These are phyloP conservation scores for Arxiozyma slooffiae DNA, from an alignment of 1,139 yeast genomes.

Conservation along the genomic window DNA sequence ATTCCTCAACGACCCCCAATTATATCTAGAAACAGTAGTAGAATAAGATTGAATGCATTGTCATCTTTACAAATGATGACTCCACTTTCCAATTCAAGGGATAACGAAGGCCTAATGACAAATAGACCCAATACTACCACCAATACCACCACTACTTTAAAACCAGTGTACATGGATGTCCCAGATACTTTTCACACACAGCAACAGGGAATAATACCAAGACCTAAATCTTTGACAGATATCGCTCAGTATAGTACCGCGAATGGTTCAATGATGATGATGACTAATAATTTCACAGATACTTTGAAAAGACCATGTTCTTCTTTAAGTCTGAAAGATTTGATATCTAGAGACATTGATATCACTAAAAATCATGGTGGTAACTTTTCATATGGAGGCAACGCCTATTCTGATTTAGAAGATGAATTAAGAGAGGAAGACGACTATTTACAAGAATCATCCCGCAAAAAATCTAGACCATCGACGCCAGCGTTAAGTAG, in stretches of 20 bases:
- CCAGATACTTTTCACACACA: constrained; percentile 9
- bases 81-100: constrained; percentile 18
- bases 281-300: neutral
- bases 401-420: constrained; percentile 1
- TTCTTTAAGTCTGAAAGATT: constrained; percentile 18
- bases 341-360: constrained; percentile 21
- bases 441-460: constrained; percentile 11
- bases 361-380: constrained; percentile 1
- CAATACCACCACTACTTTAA: too few relatives aligned
- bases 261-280: neutral
- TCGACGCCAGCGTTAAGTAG: constrained; percentile 22
- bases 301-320: constrained; percentile 20
- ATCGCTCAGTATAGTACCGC: constrained; percentile 6
- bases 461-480: constrained; percentile 21
- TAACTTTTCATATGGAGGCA: constrained; percentile 2
- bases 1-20: constrained; percentile 5
- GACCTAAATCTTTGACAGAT: constrained; percentile 24
- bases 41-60: constrained; percentile 26
- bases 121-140: neutral
- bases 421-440: constrained; percentile 6
- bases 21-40: constrained; percentile 10
- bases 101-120: neutral
- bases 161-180: constrained; percentile 14
- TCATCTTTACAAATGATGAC: constrained; percentile 35
- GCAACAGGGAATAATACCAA: constrained; percentile 11